Conservation (phyloP, 78 protist genomes). For the Paratrimastix pyriformis region DNA sequence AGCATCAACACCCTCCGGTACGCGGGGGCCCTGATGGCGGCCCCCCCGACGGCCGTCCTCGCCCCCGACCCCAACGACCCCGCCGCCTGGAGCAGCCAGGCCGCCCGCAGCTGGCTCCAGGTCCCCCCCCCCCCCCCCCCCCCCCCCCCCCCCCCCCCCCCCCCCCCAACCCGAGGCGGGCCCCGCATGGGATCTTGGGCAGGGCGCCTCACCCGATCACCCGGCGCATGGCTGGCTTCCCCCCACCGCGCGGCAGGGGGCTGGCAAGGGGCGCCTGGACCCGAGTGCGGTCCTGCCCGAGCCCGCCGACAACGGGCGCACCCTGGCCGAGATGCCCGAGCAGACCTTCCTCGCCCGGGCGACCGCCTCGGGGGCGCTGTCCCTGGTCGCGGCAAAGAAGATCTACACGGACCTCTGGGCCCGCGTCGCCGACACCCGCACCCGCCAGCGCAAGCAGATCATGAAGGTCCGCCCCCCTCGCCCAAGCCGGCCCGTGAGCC, state of each 20-base stretch:
- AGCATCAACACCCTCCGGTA: slow-evolving; percentile 13
- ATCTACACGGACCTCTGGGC: neutral
- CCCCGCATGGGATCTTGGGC: no score
- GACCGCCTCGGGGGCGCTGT: neutral
- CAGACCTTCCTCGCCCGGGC: neutral
- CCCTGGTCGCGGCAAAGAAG: neutral
- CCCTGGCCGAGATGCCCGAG: neutral
- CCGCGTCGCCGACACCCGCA: neutral
- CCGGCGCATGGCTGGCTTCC: no score
- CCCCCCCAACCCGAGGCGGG: no score
- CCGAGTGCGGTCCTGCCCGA: neutral
- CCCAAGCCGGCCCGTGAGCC: no score
- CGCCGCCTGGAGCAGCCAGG: neutral
- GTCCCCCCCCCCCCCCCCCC: no score
- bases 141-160: no score
- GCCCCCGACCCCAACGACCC: neutral
- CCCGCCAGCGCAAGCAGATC: neutral
- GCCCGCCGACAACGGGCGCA: neutral
- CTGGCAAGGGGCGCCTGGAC: neutral
- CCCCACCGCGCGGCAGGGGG: no score
- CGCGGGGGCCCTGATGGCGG: neutral
- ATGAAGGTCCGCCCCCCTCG: no score
- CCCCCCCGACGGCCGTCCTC: neutral
- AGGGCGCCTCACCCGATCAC: no score
- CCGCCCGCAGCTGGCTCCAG: neutral